A percentile compares a stretch with the other conserved stretches of the same genome.
Conservation (phyloP, 495 filamentous ascomycete genomes). For the Chaetomium cochliodes region DNA sequence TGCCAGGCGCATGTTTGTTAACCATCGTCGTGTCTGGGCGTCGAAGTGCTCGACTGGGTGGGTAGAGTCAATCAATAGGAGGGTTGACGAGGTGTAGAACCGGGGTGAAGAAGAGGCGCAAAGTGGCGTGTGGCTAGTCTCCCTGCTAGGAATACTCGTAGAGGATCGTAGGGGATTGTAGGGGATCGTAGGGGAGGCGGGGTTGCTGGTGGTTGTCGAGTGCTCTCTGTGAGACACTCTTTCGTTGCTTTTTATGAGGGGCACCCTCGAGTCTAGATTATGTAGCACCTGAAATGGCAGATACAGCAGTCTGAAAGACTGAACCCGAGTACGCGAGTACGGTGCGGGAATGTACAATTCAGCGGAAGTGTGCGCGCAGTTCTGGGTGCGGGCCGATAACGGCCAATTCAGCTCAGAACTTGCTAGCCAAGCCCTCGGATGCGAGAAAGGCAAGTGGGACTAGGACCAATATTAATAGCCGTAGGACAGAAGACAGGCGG, state of each 20-base stretch:
- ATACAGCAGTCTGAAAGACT: no score
- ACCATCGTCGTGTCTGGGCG: not conserved
- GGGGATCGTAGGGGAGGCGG: no score
- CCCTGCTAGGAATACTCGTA: no score
- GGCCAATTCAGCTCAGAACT: not conserved
- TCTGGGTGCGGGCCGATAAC: not conserved
- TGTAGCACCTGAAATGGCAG: no score
- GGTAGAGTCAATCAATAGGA: not conserved
- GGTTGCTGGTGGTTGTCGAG: not conserved
- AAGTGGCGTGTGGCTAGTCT: not conserved
- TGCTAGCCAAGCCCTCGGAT: conserved; percentile 4
- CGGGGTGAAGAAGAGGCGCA: not conserved
- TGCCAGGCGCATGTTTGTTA: conserved; percentile 11
- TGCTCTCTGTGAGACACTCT: not conserved
- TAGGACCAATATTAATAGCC: no score
- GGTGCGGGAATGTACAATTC: no score
- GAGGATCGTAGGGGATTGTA: not conserved
- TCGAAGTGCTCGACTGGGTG: not conserved
- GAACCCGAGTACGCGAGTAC: no score
- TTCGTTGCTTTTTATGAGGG: no score
- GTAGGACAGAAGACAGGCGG: not conserved
- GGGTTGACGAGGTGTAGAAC: not conserved
- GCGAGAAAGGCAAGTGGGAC: not conserved
- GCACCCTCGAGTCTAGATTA: no score
- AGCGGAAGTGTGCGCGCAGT: no score